A percentile compares a stretch with the other conserved stretches of the same genome.
Conservation (phyloP, 371 early-diverging fungal genomes). For the Mucor irregularis region DNA sequence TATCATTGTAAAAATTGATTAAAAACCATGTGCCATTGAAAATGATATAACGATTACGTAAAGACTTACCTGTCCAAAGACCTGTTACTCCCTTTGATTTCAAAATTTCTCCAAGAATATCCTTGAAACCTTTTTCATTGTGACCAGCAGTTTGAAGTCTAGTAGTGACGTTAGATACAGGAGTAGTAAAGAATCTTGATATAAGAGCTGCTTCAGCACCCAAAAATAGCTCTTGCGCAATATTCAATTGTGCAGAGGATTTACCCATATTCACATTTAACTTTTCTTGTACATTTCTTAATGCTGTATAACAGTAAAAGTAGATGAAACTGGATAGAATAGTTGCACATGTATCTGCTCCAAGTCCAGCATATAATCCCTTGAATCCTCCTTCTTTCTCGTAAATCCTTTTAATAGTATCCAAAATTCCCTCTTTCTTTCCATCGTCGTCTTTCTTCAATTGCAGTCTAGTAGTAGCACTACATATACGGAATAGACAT, state of each 20-base stretch:
- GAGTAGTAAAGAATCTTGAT: constrained; percentile 60
- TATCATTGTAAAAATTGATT: no score
- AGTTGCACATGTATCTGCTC: constrained; percentile 58
- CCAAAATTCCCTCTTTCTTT: constrained; percentile 29
- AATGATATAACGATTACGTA: no score
- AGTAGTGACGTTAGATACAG: constrained; percentile 60
- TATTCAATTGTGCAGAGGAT: constrained; percentile 42
- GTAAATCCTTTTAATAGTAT: constrained; percentile 48
- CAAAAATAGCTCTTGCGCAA: constrained; percentile 58
- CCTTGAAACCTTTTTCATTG: constrained; percentile 16
- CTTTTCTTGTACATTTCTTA: constrained; percentile 58
- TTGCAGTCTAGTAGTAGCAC: constrained; percentile 48
- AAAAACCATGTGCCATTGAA: no score
- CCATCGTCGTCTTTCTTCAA: constrained; percentile 24
- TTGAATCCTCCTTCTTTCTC: constrained; percentile 53
- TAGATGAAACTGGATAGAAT: constrained; percentile 63
- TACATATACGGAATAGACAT: constrained; percentile 5
- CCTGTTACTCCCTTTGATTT: constrained; percentile 53
- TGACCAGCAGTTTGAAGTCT: constrained; percentile 55
- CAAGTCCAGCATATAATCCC: constrained; percentile 57
- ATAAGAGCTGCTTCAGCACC: constrained; percentile 64
- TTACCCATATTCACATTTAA: constrained; percentile 43
- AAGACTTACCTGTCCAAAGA: constrained; percentile 59
- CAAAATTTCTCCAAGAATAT: constrained; percentile 38
- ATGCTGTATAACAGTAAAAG: constrained; percentile 59